Evolutionary conservation across 345 rosid genomes (phyloP).

Genomic region (Citrus mangshanensis): DNA sequence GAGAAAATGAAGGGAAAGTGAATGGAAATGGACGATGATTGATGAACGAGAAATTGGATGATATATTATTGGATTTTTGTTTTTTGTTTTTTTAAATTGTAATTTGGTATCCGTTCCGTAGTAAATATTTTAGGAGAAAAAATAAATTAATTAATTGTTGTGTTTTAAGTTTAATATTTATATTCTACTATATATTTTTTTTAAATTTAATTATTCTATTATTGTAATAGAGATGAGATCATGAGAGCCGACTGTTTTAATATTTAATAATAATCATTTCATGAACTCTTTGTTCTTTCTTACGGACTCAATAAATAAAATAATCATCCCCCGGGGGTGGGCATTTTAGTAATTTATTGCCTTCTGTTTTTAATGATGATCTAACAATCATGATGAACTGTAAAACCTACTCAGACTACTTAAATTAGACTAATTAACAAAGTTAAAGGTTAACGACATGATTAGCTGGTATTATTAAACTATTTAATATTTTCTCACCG

Average conservation of each 20-base stretch:
- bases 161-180: no score
- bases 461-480: not conserved
- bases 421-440: conserved; percentile 5
- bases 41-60: not conserved
- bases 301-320: not conserved
- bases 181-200: no score
- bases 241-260: not conserved
- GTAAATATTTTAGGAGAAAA: not conserved
- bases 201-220: not conserved
- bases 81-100: not conserved
- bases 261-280: not conserved
- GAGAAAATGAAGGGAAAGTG: not conserved
- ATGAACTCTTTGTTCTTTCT: not conserved
- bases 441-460: not conserved
- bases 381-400: not conserved
- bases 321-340: not conserved
- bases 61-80: conserved; percentile 2
- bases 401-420: not conserved
- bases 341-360: not conserved
- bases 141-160: not conserved
- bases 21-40: conserved; percentile 17
- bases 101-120: not conserved
- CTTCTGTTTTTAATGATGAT: not conserved
- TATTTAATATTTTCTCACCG: not conserved
- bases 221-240: not conserved